Base-by-base conservation (phyloP, 768 basidiomycete genomes). In the Galerina marginata region DNA sequence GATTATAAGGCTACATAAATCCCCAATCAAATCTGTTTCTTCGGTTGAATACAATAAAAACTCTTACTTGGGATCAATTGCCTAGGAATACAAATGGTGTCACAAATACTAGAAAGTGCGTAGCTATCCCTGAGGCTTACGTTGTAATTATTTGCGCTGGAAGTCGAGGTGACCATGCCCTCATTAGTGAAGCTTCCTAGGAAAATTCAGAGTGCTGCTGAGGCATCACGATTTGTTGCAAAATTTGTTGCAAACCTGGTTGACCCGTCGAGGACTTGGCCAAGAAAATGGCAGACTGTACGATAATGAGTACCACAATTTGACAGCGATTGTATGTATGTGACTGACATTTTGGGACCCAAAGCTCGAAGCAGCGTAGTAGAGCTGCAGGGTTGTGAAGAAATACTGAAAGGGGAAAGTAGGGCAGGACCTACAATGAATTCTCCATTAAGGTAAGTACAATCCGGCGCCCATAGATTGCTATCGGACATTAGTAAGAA, bases 341-440 rank as follows among this genome's bases (percentile, higher is more conserved):
- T 36, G 79, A 82, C 78, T n/a, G 39, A 58, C 51, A 15, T 84
- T 81, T 66, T 83, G 80, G 0, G 81, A 83, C 15, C 84, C 84
- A 65, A 85, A 85, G 50, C 76, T 79, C 1, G 83, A 84, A 1
- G 84, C 84, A 1, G 83, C 70, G 65, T 85, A 86, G 70, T 83
- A 85, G 4, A 85, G 71, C 84, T 84, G 48, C 33, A 15, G 25
- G 4, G 62, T 23, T 46, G 15, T 29, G 42, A 44, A 59, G 20
- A 15, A n/a, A n/a, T 20, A 25, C 4, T 1, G 26, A n/a, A 25
- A 38, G 54, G 7, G 11, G 45, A 20, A 40, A 51, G 9, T 16
- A 51, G 11, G 26, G 20, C 11, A 49, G 20, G 51, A 37, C 63
- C 65, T 33, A 76, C 77, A 23, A 62, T n/a, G 42, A 62, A 62